A percentile compares a stretch with the other conserved stretches of the same genome.
Conservation (phyloP, 805 yeast species). For the Saturnispora sekii region DNA sequence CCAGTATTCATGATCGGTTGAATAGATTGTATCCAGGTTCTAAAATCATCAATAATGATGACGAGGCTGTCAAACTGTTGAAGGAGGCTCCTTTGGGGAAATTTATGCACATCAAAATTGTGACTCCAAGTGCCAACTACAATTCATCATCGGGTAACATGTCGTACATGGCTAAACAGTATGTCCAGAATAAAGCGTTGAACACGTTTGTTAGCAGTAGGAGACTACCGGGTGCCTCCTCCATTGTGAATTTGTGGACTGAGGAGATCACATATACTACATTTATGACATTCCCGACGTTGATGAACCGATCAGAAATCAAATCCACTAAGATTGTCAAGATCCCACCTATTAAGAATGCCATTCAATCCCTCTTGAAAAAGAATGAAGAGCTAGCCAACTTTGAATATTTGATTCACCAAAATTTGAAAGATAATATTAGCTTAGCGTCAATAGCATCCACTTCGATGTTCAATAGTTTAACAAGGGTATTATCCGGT, state of each 20-base stretch:
- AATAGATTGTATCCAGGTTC: conserved; percentile 76
- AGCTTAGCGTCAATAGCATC: conserved; percentile 18
- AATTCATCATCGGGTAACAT: conserved; percentile 27
- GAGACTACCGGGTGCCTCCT: conserved; percentile 63
- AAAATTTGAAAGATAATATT: conserved; percentile 29
- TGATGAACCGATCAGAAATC: conserved; percentile 78
- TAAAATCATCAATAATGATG: conserved; percentile 46
- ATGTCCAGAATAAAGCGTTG: conserved; percentile 66
- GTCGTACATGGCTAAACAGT: conserved; percentile 58
- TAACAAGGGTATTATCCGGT: conserved; percentile 67
- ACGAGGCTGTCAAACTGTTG: conserved; percentile 42
- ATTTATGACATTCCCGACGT: conserved; percentile 68
- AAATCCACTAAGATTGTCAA: conserved; percentile 37
- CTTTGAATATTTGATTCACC: conserved; percentile 50
- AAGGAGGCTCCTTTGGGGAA: conserved; percentile 57
- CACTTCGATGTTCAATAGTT: conserved; percentile 43
- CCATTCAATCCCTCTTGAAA: conserved; percentile 52
- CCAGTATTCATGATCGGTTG: conserved; percentile 70
- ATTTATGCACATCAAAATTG: conserved; percentile 60
- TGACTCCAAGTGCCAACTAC: conserved; percentile 51
- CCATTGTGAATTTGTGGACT: conserved; percentile 75
- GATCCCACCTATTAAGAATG: conserved; percentile 80
- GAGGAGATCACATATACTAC: conserved; percentile 80
- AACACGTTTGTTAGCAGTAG: conserved; percentile 59
- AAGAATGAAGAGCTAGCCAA: conserved; percentile 68